Conservation (phyloP, 1,284 basidiomycete genomes). For the Cystobasidium sp. region DNA sequence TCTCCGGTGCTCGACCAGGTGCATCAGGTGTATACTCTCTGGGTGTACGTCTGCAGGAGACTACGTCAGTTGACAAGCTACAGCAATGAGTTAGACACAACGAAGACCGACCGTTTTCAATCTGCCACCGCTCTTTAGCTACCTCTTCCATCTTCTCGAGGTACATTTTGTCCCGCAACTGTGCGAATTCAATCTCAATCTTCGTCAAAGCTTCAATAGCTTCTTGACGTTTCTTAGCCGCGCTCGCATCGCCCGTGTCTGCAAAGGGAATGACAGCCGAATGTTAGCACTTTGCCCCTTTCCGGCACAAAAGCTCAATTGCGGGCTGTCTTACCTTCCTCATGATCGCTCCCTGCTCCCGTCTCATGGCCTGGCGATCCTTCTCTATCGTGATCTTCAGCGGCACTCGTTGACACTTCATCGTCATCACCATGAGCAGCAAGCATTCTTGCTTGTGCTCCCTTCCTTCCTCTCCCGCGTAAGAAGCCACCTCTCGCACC, state of each 20-base stretch:
- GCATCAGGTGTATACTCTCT: constrained; percentile 75
- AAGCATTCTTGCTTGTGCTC: constrained; percentile 17
- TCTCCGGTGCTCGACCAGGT: constrained; percentile 57
- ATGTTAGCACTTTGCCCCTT: not conserved
- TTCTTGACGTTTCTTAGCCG: constrained; percentile 53
- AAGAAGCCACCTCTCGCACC: constrained; percentile 16
- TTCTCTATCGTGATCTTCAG: constrained; percentile 28
- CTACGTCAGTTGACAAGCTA: not conserved
- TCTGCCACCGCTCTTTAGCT: constrained; percentile 62
- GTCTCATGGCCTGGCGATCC: constrained; percentile 31
- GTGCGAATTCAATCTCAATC: constrained; percentile 64
- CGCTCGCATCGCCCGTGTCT: constrained; percentile 26
- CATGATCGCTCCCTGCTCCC: constrained; percentile 34
- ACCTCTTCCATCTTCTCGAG: constrained; percentile 64
- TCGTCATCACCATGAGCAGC: constrained; percentile 23
- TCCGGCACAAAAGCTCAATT: not conserved
- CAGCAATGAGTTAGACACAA: not conserved
- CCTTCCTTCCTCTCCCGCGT: constrained; percentile 26
- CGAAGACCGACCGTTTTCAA: constrained; percentile 59
- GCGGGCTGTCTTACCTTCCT: constrained; percentile 26
- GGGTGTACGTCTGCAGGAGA: constrained; percentile 70
- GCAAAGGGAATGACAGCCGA: not conserved
- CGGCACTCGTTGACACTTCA: constrained; percentile 21
- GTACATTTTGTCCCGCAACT: constrained; percentile 63
- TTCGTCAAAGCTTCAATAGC: constrained; percentile 62